These are phyloP conservation scores for Phyllosticta paracitricarpa DNA, from an alignment of 2,329 filamentous ascomycete genomes.

Conservation along the genomic window DNA sequence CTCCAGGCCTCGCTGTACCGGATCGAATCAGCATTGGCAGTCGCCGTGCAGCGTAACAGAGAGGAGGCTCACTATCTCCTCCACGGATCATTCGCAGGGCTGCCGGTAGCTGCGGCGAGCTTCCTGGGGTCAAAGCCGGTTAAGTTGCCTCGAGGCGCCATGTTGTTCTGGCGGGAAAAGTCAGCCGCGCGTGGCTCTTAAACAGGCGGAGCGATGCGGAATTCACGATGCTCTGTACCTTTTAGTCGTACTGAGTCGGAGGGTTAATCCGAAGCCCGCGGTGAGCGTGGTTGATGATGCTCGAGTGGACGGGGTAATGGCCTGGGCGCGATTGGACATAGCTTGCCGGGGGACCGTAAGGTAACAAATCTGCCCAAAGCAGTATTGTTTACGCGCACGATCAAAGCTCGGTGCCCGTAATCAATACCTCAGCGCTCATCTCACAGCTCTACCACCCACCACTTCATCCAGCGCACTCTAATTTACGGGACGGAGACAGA, in stretches of 20 bases:
- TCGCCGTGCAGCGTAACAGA: background rate
- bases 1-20: conserved; percentile 77
- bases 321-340: background rate
- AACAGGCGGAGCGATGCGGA: background rate
- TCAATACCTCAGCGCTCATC: background rate
- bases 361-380: background rate
- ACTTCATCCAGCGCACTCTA: background rate
- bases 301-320: background rate
- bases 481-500: background rate
- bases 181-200: background rate
- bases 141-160: conserved; percentile 57
- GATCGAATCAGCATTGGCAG: background rate
- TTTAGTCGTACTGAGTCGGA: background rate
- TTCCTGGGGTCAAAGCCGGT: conserved; percentile 87
- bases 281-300: background rate
- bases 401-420: background rate
- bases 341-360: background rate
- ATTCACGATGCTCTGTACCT: background rate
- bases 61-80: conserved; percentile 43
- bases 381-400: background rate
- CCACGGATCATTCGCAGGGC: conserved; percentile 53
- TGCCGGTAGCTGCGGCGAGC: conserved; percentile 61
- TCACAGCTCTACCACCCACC: background rate
- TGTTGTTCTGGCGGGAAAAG: conserved; percentile 23
- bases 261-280: background rate